phyloP scores from a whole-genome alignment of 495 filamentous ascomycete species.

The Neurospora sp. region DNA sequence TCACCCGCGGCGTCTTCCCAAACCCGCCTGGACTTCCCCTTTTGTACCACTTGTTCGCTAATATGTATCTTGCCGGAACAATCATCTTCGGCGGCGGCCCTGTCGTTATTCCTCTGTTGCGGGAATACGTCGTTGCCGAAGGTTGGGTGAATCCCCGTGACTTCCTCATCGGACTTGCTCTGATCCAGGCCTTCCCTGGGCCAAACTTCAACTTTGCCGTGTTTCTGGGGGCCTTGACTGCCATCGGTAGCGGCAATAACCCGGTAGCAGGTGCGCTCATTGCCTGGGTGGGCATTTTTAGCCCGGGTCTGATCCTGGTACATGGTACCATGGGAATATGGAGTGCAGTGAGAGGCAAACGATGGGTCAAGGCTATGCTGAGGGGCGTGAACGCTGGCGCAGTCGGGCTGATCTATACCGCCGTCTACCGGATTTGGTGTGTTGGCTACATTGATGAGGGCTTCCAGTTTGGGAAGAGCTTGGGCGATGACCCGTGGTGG shows the following conservation, averaged over 20 bases:
- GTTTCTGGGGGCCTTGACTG: constrained; percentile 56
- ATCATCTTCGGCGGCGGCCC: constrained; percentile 84
- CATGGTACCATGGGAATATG: constrained; percentile 64
- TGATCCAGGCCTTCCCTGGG: constrained; percentile 76
- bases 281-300: constrained; percentile 62
- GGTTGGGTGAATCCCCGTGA: constrained; percentile 73
- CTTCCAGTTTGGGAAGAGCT: constrained; percentile 44
- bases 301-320: constrained; percentile 56
- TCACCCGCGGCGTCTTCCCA: constrained; percentile 40
- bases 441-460: constrained; percentile 56
- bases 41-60: constrained; percentile 58
- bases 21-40: constrained; percentile 30
- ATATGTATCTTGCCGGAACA: constrained; percentile 80
- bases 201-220: constrained; percentile 88
- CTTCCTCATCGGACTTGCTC: constrained; percentile 72
- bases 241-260: constrained; percentile 25
- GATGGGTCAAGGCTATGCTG: constrained; percentile 47
- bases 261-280: constrained; percentile 42
- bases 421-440: constrained; percentile 76
- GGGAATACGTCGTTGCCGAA: constrained; percentile 67
- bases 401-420: constrained; percentile 72
- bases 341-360: constrained; percentile 44
- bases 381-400: constrained; percentile 68
- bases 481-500: constrained; percentile 68
- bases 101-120: constrained; percentile 72